Conservation (phyloP, 768 basidiomycete species). For the Leucocoprinus sp. region DNA sequence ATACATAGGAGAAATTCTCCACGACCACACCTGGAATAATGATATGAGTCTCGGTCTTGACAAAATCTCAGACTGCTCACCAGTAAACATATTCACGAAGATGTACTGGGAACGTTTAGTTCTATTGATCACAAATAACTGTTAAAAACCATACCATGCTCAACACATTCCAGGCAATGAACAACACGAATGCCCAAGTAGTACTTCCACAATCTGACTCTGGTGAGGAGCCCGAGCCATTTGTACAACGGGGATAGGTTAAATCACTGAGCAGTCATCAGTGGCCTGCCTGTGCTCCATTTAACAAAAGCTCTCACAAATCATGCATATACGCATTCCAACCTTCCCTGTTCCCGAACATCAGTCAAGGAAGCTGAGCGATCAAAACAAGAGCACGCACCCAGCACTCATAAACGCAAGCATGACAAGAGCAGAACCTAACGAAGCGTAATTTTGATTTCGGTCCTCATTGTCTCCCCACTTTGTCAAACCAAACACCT, state of each 20-base stretch:
- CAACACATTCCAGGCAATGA: constrained; percentile 91
- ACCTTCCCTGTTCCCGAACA: constrained; percentile 53
- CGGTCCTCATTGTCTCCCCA: constrained; percentile 65
- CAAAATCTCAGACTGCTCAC: constrained; percentile 26
- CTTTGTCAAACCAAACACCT: constrained; percentile 88
- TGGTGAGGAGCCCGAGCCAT: constrained; percentile 30
- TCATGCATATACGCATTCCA: constrained; percentile 99
- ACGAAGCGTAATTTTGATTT: constrained; percentile 69
- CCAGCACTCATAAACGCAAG: constrained; percentile 89
- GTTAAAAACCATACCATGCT: constrained; percentile 63
- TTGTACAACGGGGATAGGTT: constrained; percentile 76
- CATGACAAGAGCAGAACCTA: constrained; percentile 81
- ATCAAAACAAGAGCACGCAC: constrained; percentile 34
- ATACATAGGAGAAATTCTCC: constrained; percentile 93
- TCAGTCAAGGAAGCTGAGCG: constrained; percentile 11
- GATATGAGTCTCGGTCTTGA: not conserved
- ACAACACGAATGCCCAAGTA: constrained; percentile 76
- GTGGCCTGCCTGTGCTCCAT: not conserved
- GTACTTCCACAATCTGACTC: constrained; percentile 86
- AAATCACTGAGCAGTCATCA: constrained; percentile 42
- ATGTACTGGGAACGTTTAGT: constrained; percentile 58
- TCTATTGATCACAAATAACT: not conserved
- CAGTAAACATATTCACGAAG: constrained; percentile 93
- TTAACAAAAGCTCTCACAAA: constrained; percentile 45
- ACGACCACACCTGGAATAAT: constrained; percentile 70